Evolutionary conservation across 2,329 filamentous ascomycete genomes (phyloP).

Genomic region (Lachnellula suecica): DNA sequence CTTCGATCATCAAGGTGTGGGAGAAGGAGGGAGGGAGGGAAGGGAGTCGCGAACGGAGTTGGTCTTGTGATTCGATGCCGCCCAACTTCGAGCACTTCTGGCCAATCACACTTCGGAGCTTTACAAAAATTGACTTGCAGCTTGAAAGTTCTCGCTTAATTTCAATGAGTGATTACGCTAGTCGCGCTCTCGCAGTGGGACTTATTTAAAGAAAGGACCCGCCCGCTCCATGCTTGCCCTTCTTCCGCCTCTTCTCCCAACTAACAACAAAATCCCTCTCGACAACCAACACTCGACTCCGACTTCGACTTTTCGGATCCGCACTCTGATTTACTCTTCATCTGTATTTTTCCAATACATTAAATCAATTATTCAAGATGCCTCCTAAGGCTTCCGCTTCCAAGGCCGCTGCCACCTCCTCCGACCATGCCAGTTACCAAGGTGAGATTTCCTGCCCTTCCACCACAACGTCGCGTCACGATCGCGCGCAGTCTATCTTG

Average conservation of each 20-base stretch:
- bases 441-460: conserved; percentile 50
- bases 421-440: conserved; percentile 63
- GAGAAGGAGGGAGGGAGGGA: conserved; percentile 12
- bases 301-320: conserved; percentile 1
- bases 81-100: conserved; percentile 7
- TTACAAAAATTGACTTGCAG: not conserved
- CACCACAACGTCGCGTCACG: conserved; percentile 44
- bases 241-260: conserved; percentile 6
- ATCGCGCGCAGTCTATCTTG: conserved; percentile 36
- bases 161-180: not conserved
- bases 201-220: not conserved
- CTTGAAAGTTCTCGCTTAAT: conserved; percentile 3
- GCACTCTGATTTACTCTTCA: conserved; percentile 1
- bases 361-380: conserved; percentile 45
- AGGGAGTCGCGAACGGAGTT: conserved; percentile 1
- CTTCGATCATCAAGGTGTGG: conserved; percentile 15
- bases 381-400: conserved; percentile 63
- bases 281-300: not conserved
- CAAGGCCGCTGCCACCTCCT: conserved; percentile 56
- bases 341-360: conserved; percentile 7
- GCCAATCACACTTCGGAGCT: no score
- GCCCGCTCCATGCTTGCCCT: not conserved
- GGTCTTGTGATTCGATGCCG: conserved; percentile 9
- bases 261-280: not conserved
- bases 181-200: not conserved